These are phyloP conservation scores for Isoetes taiwanensis DNA, from an alignment of 75 land plant genomes.

Conservation along the genomic window DNA sequence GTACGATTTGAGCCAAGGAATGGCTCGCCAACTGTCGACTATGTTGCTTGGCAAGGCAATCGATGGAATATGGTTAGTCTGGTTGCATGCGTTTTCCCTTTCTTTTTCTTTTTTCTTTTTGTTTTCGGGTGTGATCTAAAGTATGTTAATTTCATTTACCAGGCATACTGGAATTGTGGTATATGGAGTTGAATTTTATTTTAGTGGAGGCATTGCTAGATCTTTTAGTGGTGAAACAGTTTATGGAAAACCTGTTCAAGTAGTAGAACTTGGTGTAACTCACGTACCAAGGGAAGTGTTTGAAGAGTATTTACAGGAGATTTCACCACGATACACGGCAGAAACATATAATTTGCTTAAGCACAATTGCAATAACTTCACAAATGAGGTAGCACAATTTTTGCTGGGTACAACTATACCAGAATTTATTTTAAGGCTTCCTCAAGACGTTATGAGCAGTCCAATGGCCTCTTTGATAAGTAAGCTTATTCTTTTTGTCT, in stretches of 20 bases:
- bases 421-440: conserved; percentile 61
- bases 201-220: conserved; percentile 74
- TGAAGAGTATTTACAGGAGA: conserved; percentile 70
- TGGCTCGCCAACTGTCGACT: conserved; percentile 87
- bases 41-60: conserved; percentile 68
- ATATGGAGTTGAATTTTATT: conserved; percentile 81
- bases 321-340: conserved; percentile 63
- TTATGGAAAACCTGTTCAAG: conserved; percentile 64
- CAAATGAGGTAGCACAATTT: conserved; percentile 85
- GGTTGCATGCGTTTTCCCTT: not conserved
- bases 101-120: not conserved
- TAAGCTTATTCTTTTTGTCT: conserved; percentile 23
- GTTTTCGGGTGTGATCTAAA: not conserved
- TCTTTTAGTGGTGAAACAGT: conserved; percentile 45
- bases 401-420: conserved; percentile 66
- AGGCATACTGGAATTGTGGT: conserved; percentile 95
- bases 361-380: conserved; percentile 94
- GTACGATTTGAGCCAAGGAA: conserved; percentile 85
- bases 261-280: conserved; percentile 65
- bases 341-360: conserved; percentile 62
- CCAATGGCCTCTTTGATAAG: conserved; percentile 84
- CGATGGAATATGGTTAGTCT: conserved; percentile 77
- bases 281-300: conserved; percentile 84
- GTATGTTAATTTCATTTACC: not conserved
- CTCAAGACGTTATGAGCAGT: conserved; percentile 72